Evolutionary conservation across 169 alveolate genomes (phyloP).

Genomic region (Plasmodium reichenowi): DNA sequence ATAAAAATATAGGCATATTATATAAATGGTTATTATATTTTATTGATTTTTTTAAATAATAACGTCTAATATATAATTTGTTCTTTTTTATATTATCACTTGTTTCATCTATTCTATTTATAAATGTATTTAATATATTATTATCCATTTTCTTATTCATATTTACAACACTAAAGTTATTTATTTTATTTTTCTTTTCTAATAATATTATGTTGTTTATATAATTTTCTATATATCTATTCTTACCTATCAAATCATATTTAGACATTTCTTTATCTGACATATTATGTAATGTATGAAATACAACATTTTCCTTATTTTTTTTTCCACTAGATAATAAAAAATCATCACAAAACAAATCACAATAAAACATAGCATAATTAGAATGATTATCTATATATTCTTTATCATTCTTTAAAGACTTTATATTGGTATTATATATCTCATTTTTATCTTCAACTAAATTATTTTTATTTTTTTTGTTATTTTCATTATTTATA

Average conservation of each 20-base stretch:
- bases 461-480: background rate
- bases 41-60: background rate
- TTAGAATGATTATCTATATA: background rate
- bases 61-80: background rate
- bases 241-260: background rate
- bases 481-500: slow-evolving; percentile 1
- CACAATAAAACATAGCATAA: slow-evolving; percentile 17
- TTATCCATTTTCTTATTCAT: background rate
- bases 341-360: slow-evolving; percentile 10
- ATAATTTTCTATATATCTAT: too few relatives aligned
- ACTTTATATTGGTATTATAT: background rate
- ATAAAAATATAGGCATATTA: slow-evolving; percentile 41
- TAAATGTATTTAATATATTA: background rate
- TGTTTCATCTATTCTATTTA: background rate
- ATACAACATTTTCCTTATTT: slow-evolving; percentile 8
- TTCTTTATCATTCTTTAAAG: background rate
- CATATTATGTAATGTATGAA: slow-evolving; percentile 1
- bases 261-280: slow-evolving; percentile 3
- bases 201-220: too few relatives aligned
- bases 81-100: background rate
- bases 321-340: slow-evolving; percentile 12
- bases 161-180: background rate
- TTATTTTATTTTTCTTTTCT: background rate
- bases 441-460: background rate
- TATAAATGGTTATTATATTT: background rate